Evolutionary conservation across 495 filamentous ascomycete species (phyloP).

Genomic region (Xylaria flabelliformis): DNA sequence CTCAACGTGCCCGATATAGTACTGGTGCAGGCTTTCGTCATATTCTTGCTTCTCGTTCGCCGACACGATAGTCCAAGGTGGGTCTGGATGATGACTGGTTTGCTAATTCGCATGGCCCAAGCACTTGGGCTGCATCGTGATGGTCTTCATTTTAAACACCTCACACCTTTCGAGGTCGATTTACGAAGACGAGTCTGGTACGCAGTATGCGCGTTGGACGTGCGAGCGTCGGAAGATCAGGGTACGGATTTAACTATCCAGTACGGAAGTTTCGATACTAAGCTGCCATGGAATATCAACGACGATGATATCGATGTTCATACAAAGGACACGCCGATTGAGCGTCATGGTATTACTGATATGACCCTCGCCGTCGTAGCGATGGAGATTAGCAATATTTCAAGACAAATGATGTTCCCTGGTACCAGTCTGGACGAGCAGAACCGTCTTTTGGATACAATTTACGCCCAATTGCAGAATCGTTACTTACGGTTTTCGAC

Average conservation of each 20-base stretch:
- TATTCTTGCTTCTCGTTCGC: conserved; percentile 56
- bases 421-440: conserved; percentile 51
- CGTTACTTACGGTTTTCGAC: conserved; percentile 50
- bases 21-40: conserved; percentile 56
- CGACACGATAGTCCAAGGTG: conserved; percentile 57
- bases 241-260: conserved; percentile 51
- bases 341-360: conserved; percentile 45
- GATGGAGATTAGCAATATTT: conserved; percentile 41
- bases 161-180: conserved; percentile 57
- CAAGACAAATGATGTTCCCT: conserved; percentile 49
- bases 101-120: conserved; percentile 56
- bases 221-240: conserved; percentile 46
- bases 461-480: conserved; percentile 50
- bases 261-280: conserved; percentile 47
- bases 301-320: conserved; percentile 52
- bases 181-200: conserved; percentile 58
- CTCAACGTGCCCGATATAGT: conserved; percentile 48
- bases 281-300: conserved; percentile 53
- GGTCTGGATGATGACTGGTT: conserved; percentile 63
- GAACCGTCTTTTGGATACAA: conserved; percentile 49
- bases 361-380: conserved; percentile 40
- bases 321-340: conserved; percentile 39
- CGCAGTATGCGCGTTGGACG: conserved; percentile 51
- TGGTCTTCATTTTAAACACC: conserved; percentile 43
- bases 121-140: conserved; percentile 59